Conservation (phyloP, 2,329 filamentous ascomycete genomes). For the Ilyonectria robusta region DNA sequence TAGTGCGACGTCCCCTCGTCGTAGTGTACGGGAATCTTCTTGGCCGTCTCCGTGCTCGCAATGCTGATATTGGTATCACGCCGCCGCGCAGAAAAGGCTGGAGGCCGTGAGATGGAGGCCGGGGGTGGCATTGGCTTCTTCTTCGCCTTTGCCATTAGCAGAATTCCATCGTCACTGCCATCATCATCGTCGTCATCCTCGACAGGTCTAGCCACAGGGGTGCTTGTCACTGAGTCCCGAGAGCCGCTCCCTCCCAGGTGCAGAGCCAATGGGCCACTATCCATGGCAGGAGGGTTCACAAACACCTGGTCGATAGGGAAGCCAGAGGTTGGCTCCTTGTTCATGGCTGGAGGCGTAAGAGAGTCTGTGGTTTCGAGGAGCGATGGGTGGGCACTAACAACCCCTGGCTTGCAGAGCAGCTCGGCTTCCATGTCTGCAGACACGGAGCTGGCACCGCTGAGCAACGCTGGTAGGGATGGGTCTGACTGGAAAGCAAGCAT, state of each 20-base stretch:
- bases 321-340: slow-evolving; percentile 61
- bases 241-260: slow-evolving; percentile 43
- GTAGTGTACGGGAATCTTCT: slow-evolving; percentile 64
- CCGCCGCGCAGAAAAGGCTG: slow-evolving; percentile 59
- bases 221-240: slow-evolving; percentile 44
- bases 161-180: slow-evolving; percentile 68
- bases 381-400: slow-evolving; percentile 58
- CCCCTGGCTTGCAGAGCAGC: slow-evolving; percentile 66
- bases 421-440: slow-evolving; percentile 75
- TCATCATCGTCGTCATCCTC: slow-evolving; percentile 64
- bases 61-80: slow-evolving; percentile 74
- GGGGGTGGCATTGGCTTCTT: slow-evolving; percentile 55
- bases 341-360: slow-evolving; percentile 66
- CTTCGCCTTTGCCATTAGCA: slow-evolving; percentile 68
- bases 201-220: slow-evolving; percentile 45
- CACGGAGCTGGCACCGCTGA: slow-evolving; percentile 75
- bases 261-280: slow-evolving; percentile 50
- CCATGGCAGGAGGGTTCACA: slow-evolving; percentile 51
- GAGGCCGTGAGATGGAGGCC: slow-evolving; percentile 31
- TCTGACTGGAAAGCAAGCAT: slow-evolving; percentile 73
- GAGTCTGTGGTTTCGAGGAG: slow-evolving; percentile 68
- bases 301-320: slow-evolving; percentile 63
- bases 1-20: slow-evolving; percentile 48
- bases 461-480: slow-evolving; percentile 73
- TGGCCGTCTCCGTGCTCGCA: slow-evolving; percentile 75